phyloP scores from a whole-genome alignment of 2,329 filamentous ascomycete genomes.

The Exophiala dermatitidis region DNA sequence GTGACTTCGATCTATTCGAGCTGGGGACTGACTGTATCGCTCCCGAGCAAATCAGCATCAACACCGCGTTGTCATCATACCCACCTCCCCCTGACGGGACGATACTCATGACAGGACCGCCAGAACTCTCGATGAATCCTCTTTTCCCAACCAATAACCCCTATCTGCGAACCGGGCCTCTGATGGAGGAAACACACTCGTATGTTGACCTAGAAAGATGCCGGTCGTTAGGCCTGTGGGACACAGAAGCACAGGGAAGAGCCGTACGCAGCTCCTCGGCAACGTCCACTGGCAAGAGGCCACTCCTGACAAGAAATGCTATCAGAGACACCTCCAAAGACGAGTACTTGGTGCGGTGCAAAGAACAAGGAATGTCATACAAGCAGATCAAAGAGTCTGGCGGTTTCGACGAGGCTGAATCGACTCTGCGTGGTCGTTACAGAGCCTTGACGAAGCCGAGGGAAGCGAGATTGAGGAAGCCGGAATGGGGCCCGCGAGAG shows the following conservation, averaged over 20 bases:
- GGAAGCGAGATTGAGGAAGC: slow-evolving; percentile 41
- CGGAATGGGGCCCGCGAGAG: slow-evolving; percentile 39
- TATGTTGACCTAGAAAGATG: not conserved
- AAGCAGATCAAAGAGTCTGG: slow-evolving; percentile 41
- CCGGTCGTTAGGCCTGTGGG: not conserved
- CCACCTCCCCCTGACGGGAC: slow-evolving; percentile 7
- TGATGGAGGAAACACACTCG: not conserved
- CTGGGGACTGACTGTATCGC: not conserved
- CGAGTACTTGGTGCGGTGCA: slow-evolving; percentile 36
- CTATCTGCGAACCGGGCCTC: not conserved
- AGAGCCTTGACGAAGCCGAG: slow-evolving; percentile 42
- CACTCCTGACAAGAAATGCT: not conserved
- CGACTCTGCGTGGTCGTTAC: slow-evolving; percentile 42
- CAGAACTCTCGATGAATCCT: not conserved
- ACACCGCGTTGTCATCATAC: not conserved
- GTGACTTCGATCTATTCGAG: not conserved
- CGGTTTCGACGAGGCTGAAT: slow-evolving; percentile 42
- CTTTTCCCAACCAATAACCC: not conserved
- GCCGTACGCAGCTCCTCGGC: not conserved
- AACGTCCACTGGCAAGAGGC: not conserved
- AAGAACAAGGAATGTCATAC: slow-evolving; percentile 40
- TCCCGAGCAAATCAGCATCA: not conserved
- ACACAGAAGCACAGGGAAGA: not conserved
- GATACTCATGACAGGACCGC: not conserved
- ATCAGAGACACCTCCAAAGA: slow-evolving; percentile 30